Base-by-base conservation (phyloP, 768 basidiomycete genomes). In the Amanita inopinata region DNA sequence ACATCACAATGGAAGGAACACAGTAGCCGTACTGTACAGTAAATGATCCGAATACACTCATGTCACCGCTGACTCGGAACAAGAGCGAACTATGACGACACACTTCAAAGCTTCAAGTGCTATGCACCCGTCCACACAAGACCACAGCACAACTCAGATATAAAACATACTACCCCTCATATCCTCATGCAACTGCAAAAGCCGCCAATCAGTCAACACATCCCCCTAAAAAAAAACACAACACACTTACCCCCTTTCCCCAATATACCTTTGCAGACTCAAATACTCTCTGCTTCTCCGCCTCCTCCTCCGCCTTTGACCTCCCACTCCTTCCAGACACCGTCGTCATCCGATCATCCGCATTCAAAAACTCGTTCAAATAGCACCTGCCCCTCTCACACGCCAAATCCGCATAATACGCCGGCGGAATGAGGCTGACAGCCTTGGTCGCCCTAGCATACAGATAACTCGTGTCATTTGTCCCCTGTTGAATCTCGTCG, bases 361-460 rank as follows among this genome's bases (percentile, higher is more conserved):
- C 72, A 56, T 18, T 27, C 24, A 89, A 57, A 38, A 86, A 78
- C 0, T 80, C 77, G 47, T 87, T 83, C 30, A 90, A 50, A 53
- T 87, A 90, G 53, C 69, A 81, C 27, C 86, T 62, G 0, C 81
- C 87, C 7, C 87, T 66, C 59, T 90, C 86, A 56, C 85, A 88
- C 1, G 84, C 87, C 38, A 89, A 60, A 59, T 89, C 85, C 5
- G 84, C 81, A 51, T 86, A 87, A 54, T 86, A 86, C 0, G 85
- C 85, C 0, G 85, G 72, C 0, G 87, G 85, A 8, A 88, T 69
- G 17, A 90, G 64, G 54, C 83, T 86, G 22, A 92, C 89, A 0
- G 86, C 81, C 51, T 84, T 82, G 2, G 86, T 92, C 0, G 87
- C 86, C 3, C 88, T 74, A 0, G 82, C 86, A 50, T 85, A 92